Base-by-base conservation (phyloP, 1,284 basidiomycete species). In the Moesziomyces sp. region DNA sequence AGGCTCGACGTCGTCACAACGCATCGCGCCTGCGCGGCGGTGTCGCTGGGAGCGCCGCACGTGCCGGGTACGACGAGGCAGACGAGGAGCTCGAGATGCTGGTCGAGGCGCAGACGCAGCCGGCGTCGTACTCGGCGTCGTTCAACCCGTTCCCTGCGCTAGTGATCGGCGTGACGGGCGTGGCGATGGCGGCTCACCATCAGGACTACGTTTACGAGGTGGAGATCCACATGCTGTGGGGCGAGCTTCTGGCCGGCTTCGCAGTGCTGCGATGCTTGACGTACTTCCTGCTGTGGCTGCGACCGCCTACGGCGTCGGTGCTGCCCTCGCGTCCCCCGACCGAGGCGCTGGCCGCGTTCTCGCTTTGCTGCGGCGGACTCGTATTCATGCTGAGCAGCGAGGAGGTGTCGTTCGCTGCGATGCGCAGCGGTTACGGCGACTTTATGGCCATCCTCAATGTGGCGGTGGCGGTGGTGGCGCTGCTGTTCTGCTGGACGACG, bases 131-230 rank as follows among this genome's bases (percentile, higher is more conserved):
- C 84, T 84, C 86, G 24, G 90, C 88, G 19, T 92, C 91, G 83
- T 96, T 96, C 86, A 98, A 98, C 83, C 94, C 94, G 0, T 93
- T 98, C 87, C 81, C 81, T 0, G 80, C 81, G 14, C 87, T 98
- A 35, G 92, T 93, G 47, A 94, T 97, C 65, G 94, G 93, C 46
- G 90, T 96, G 42, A 97, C 95, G 4, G 95, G 96, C 35, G 88
- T 92, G 5, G 95, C 93, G 1, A 98, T 98, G 96, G 89, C 92
- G n/a, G 93, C 93, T 0, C 95, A 98, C 84, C 89, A 90, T 70
- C 95, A 98, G 85, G 89, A 89, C 21, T 97, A 97, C 85, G 83
- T 91, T 44, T 94, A 94, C 86, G 91, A 93, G 86, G 90, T 89
- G 75, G 51, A 85, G 69, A 92, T 98, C 59, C 96, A 98, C 84